Evolutionary conservation across 768 basidiomycete genomes (phyloP).

Genomic region (Mycena epipterygia): DNA sequence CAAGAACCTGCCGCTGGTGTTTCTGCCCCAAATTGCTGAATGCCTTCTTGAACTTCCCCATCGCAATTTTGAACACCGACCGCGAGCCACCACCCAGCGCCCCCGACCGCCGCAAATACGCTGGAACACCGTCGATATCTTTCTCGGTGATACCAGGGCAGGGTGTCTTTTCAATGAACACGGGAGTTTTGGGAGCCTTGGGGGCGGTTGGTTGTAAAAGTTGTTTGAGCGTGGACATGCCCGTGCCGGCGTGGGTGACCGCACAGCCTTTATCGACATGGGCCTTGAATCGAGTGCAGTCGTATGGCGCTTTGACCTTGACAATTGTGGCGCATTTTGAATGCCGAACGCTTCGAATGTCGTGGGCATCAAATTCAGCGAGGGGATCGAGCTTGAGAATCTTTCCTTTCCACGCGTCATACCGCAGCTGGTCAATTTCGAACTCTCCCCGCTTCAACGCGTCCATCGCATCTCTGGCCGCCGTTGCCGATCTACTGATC

Average conservation of each 20-base stretch:
- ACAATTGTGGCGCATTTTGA: background rate
- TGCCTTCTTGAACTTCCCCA: background rate
- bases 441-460: background rate
- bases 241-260: background rate
- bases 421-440: background rate
- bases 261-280: background rate
- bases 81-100: slow-evolving; percentile 12
- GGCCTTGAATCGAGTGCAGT: background rate
- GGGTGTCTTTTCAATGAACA: background rate
- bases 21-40: background rate
- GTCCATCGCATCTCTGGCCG: background rate
- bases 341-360: background rate
- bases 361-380: background rate
- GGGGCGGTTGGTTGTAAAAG: background rate
- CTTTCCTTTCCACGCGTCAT: background rate
- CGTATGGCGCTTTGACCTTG: background rate
- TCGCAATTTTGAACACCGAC: slow-evolving; percentile 10
- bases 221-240: background rate
- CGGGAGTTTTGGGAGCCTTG: background rate
- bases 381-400: background rate
- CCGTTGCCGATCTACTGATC: background rate
- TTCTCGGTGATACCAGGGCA: slow-evolving; percentile 12
- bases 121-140: background rate
- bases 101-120: background rate
- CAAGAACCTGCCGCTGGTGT: background rate